phyloP scores from a whole-genome alignment of 192 early-diverging fungal genomes.

The Entomortierella chlamydospora region DNA sequence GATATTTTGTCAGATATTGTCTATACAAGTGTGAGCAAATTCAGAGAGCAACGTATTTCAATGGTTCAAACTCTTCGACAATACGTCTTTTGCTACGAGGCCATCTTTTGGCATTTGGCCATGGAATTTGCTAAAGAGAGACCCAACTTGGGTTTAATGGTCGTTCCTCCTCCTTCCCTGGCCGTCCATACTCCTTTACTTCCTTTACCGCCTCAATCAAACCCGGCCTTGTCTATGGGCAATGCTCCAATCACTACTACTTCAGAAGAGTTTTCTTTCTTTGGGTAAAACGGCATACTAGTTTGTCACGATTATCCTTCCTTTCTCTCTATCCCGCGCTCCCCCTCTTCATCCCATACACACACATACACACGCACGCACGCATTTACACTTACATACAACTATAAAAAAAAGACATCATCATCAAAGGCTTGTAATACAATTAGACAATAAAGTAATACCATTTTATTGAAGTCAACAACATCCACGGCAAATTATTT shows the following conservation, averaged over 20 bases:
- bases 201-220: conserved; percentile 27
- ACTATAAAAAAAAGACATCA: too few species aligned
- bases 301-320: too few species aligned
- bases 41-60: conserved; percentile 81
- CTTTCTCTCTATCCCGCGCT: too few species aligned
- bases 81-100: conserved; percentile 89
- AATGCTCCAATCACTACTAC: conserved; percentile 33
- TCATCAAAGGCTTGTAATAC: too few species aligned
- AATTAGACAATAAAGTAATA: too few species aligned
- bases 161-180: conserved; percentile 23
- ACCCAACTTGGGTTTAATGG: conserved; percentile 24
- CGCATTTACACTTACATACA: too few species aligned
- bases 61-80: conserved; percentile 89
- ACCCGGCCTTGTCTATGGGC: conserved; percentile 21
- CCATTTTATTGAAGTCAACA: too few species aligned
- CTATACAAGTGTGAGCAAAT: conserved; percentile 66
- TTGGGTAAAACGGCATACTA: too few species aligned
- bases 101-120: conserved; percentile 67
- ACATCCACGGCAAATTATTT: too few species aligned
- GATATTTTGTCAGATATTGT: conserved; percentile 65
- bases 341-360: too few species aligned
- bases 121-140: conserved; percentile 33
- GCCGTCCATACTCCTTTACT: conserved; percentile 44
- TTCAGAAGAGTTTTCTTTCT: conserved; percentile 38
- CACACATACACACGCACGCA: too few species aligned